Evolutionary conservation across 495 filamentous ascomycete genomes (phyloP), one percentile per base, ranked within the genome.

Genomic region (Podospora anserina): DNA sequence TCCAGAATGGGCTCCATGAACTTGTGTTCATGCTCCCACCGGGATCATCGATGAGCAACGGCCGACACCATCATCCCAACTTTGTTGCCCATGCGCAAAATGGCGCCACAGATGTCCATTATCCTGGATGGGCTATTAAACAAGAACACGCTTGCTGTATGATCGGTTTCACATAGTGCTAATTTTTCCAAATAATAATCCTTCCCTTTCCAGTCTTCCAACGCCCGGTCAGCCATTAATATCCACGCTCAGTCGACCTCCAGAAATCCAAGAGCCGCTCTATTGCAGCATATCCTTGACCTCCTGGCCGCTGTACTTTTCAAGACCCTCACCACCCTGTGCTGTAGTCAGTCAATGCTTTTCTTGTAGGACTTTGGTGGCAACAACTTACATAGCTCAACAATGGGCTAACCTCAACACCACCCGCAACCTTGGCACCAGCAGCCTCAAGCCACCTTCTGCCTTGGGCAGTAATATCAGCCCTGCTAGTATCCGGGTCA

Each of bases 351-450:
- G 55, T 58, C 5, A 58, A 49, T 49, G 39, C 23, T 49, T 16
- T 49, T 16, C 7, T 49, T 5, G 13, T 49, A 16, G 15, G 13
- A 49, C 13, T 16, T 39, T 28, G 65, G 68, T 84, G 56, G 26
- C 20, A 39, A n/a, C 57, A 68, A 88, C 93, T 86, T 88, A 96
- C 94, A 76, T 99, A 99, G 86, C 93, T 97, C 75, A 94, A 90
- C 77, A 97, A 81, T 23, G 95, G 96, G 69, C 92, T 96, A 20
- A 99, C 88, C 75, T 99, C 95, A 23, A 99, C 86, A 23, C 95
- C 95, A 13, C 88, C 86, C 72, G 93, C 91, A 30, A 98, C 88
- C 9, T 82, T 86, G 39, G 86, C 93, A 56, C 94, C 96, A 19
- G 88, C 92, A 55, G 85, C 87, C 75, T 94, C 81, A 62, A 91